Base-by-base conservation (phyloP, 257 asterid genomes). In the Solanum appendiculatum region DNA sequence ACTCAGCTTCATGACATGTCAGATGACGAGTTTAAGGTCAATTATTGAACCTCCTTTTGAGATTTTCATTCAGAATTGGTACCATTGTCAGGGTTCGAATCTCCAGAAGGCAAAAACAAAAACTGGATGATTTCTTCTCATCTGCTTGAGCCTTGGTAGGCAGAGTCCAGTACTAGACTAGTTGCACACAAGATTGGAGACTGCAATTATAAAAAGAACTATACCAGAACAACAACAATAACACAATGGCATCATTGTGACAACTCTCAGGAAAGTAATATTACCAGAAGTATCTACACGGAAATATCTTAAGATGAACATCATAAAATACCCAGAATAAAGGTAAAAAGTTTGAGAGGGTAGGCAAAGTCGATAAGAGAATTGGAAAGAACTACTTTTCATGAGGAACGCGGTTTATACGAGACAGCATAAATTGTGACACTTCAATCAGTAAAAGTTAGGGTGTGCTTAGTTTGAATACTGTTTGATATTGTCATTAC, bases 1-100 rank as follows among this genome's bases (percentile, higher is more conserved):
- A 89, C 92, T 87, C 94, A 94, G 93, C 98, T 97, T 85, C 90
- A 91, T 77, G 97, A 94, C 87, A 93, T 96, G 98, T 86, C 98
- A 44, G 87, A 86, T 72, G 98, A 95, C 12, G 99, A 97, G 90
- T 97, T 95, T 86, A 90, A 96, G 99, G 99, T 93, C 86, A 72
- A 87, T 66, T 40, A 90, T 9, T 80, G 85, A 46, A 80, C 34
- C 85, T 80, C 27, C 9, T 27, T 75, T 46, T 46, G 54, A 46
- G 85, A 80, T 80, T 46, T 78, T 34, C 39, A 16, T 46, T 21
- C 9, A 31, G 66, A 78, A 27, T 78, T 44, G 84, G 51, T 37
- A 37, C 15, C 82, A 73, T 73, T 21, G 12, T 37, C 9, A 36
- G 27, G 51, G 13, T 77, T 77, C 5, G 9, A 27, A 27, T 80